A percentile compares a stretch with the other conserved stretches of the same genome.
Conservation (phyloP, 495 filamentous ascomycete species). For the Xylaria nigripes region DNA sequence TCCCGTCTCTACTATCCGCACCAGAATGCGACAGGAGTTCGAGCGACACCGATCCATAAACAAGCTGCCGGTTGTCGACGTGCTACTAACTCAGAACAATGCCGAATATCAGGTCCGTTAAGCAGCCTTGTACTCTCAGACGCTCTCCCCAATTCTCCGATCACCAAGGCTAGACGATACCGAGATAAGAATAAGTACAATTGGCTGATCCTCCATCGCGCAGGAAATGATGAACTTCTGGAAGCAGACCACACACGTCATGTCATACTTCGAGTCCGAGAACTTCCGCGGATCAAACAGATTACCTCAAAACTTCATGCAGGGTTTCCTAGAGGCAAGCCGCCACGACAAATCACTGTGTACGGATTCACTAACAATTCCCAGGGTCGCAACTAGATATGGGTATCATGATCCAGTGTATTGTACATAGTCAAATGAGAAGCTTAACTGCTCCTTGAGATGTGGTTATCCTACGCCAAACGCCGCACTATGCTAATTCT, state of each 20-base stretch:
- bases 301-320: slow-evolving; percentile 80
- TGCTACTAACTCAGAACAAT: slow-evolving; percentile 79
- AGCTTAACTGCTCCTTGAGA: slow-evolving; percentile 17
- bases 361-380: slow-evolving; percentile 12
- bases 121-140: neutral
- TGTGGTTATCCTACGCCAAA: slow-evolving; percentile 22
- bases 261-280: slow-evolving; percentile 93
- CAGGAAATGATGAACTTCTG: slow-evolving; percentile 99
- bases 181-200: neutral
- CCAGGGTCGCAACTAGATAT: slow-evolving; percentile 46
- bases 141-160: slow-evolving; percentile 19
- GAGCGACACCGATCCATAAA: slow-evolving; percentile 90
- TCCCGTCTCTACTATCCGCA: slow-evolving; percentile 79
- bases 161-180: slow-evolving; percentile 7
- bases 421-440: slow-evolving; percentile 32
- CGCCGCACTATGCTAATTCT: slow-evolving; percentile 23
- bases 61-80: slow-evolving; percentile 78
- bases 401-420: slow-evolving; percentile 11
- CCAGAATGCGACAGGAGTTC: slow-evolving; percentile 94
- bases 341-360: neutral
- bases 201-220: neutral
- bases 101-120: slow-evolving; percentile 71
- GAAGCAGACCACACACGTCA: slow-evolving; percentile 92
- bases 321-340: slow-evolving; percentile 80
- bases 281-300: slow-evolving; percentile 63